phyloP scores from a whole-genome alignment of 306 rosid species.

The Cotoneaster glaucophyllus region DNA sequence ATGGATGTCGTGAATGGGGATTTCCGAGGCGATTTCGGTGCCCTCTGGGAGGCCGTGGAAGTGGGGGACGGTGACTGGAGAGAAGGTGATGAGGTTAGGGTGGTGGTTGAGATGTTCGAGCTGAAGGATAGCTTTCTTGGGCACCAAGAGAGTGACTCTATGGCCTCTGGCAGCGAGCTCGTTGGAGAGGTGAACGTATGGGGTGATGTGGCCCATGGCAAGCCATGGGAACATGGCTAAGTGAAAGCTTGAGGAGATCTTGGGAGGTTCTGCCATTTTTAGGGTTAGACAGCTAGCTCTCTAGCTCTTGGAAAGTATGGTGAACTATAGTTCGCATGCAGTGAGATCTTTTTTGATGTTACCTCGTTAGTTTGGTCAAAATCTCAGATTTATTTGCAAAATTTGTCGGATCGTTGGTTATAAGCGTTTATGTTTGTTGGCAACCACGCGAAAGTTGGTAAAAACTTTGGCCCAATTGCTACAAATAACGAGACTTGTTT shows the following conservation, averaged over 20 bases:
- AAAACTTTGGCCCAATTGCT: too few relatives aligned
- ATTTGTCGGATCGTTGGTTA: too few relatives aligned
- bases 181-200: conserved; percentile 42
- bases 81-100: conserved; percentile 37
- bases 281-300: not conserved
- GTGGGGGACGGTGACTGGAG: conserved; percentile 19
- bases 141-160: conserved; percentile 22
- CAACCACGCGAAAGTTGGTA: too few relatives aligned
- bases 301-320: not conserved
- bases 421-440: too few relatives aligned
- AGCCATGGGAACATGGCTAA: conserved; percentile 51
- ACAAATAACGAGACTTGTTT: too few relatives aligned
- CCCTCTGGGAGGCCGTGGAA: conserved; percentile 36
- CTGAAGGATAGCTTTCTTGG: conserved; percentile 24
- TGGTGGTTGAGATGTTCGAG: conserved; percentile 20
- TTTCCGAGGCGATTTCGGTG: conserved; percentile 38
- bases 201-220: conserved; percentile 53
- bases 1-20: conserved; percentile 9
- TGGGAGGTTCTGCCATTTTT: not conserved
- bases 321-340: not conserved
- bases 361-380: not conserved
- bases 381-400: too few relatives aligned
- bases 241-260: conserved; percentile 11
- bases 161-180: conserved; percentile 45
- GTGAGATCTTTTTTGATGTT: not conserved